Evolutionary conservation across 1,284 basidiomycete genomes (phyloP).

Genomic region (Apiotrichum siamense): DNA sequence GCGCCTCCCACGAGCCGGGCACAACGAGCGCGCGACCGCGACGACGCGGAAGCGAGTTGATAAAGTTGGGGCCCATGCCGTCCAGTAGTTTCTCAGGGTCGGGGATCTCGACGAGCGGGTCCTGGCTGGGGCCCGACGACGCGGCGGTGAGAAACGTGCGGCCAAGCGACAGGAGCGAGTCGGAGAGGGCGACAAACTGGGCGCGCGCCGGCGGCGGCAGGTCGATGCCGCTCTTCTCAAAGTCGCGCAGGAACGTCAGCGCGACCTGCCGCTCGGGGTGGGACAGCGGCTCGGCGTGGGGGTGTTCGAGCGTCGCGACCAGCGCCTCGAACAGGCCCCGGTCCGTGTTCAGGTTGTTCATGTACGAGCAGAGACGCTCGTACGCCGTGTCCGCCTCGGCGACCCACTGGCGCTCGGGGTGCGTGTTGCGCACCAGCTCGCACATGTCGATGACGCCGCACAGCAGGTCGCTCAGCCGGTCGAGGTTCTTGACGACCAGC

Average conservation of each 20-base stretch:
- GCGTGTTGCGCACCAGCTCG: slow-evolving; percentile 86
- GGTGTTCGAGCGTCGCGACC: slow-evolving; percentile 41
- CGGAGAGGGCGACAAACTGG: slow-evolving; percentile 83
- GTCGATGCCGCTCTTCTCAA: slow-evolving; percentile 94
- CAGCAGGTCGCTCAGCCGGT: slow-evolving; percentile 87
- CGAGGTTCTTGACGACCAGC: slow-evolving; percentile 85
- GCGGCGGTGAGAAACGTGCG: slow-evolving; percentile 72
- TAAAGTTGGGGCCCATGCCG: slow-evolving; percentile 41
- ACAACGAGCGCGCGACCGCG: slow-evolving; percentile 58
- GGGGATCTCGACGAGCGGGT: slow-evolving; percentile 37
- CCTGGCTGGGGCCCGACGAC: slow-evolving; percentile 25
- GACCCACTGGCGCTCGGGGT: slow-evolving; percentile 80
- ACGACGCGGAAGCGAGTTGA: slow-evolving; percentile 55
- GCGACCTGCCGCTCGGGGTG: slow-evolving; percentile 62
- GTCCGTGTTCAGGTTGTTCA: slow-evolving; percentile 96
- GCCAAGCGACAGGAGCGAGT: slow-evolving; percentile 82
- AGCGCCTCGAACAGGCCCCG: slow-evolving; percentile 73
- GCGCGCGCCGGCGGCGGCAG: slow-evolving; percentile 69
- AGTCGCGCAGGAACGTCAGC: slow-evolving; percentile 89
- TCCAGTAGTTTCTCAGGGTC: slow-evolving; percentile 35
- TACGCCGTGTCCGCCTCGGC: slow-evolving; percentile 79
- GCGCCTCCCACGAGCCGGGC: slow-evolving; percentile 78
- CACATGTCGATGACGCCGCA: slow-evolving; percentile 96
- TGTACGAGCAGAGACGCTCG: slow-evolving; percentile 87
- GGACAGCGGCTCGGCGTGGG: slow-evolving; percentile 33